These are phyloP conservation scores for Solanum infundibuliforme DNA, from an alignment of 257 asterid genomes.

Conservation along the genomic window DNA sequence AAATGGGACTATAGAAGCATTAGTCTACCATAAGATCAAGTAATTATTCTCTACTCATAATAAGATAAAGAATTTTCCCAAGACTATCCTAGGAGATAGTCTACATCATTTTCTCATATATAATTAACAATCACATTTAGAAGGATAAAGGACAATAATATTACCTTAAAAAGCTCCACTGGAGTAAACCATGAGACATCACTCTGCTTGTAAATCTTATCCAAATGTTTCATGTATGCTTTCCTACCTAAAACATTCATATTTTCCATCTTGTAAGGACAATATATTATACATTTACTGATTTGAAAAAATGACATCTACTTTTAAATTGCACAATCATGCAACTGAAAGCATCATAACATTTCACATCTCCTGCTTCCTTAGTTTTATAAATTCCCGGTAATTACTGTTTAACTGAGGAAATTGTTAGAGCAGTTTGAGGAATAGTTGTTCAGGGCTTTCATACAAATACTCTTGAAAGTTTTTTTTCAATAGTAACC, in stretches of 20 bases:
- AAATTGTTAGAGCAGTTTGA: background rate
- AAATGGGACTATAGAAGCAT: background rate
- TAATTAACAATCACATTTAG: background rate
- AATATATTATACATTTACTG: background rate
- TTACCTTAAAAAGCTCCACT: constrained; percentile 94
- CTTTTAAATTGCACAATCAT: background rate
- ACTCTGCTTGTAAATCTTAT: constrained; percentile 78
- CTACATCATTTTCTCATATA: background rate
- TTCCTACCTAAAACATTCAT: constrained; percentile 51
- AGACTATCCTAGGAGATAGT: background rate
- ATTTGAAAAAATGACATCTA: background rate
- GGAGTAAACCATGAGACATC: constrained; percentile 98
- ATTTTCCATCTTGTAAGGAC: background rate
- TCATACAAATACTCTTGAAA: background rate
- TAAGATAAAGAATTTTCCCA: background rate
- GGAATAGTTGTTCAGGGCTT: background rate
- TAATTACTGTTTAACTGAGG: background rate
- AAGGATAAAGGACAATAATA: background rate
- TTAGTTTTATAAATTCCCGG: background rate
- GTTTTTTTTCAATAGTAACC: background rate
- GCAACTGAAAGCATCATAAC: background rate
- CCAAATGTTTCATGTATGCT: constrained; percentile 73
- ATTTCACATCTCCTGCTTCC: background rate
- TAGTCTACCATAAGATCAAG: background rate
- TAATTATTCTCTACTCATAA: background rate